Percentiles rank a stretch among this genome's conserved stretches.
These are phyloP conservation scores for Clonostachys rhizophaga DNA, from an alignment of 2,329 filamentous ascomycete genomes.

Conservation along the genomic window DNA sequence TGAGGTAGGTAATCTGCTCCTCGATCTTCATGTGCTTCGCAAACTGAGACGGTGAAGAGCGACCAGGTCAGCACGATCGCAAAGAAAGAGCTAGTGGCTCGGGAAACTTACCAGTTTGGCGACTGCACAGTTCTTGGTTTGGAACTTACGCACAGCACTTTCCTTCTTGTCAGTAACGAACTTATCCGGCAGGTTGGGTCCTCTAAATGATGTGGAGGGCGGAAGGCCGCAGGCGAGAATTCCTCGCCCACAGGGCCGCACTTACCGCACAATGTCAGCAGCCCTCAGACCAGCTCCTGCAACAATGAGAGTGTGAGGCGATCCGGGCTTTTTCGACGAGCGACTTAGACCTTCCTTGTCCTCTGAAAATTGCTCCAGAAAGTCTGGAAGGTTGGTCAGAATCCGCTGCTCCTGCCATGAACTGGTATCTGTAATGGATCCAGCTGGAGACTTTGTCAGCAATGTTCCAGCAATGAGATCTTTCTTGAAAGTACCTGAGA, in stretches of 20 bases:
- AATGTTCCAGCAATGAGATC: background rate
- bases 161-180: conserved; percentile 8
- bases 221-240: background rate
- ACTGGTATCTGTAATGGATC: conserved; percentile 74
- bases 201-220: background rate
- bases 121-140: conserved; percentile 71
- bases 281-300: conserved; percentile 79
- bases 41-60: conserved; percentile 45
- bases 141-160: conserved; percentile 71
- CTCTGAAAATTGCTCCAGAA: conserved; percentile 64
- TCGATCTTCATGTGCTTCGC: conserved; percentile 97
- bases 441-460: conserved; percentile 42
- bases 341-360: conserved; percentile 56
- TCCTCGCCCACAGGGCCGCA: background rate
- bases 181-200: background rate
- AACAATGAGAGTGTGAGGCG: conserved; percentile 86
- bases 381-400: conserved; percentile 70
- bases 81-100: background rate
- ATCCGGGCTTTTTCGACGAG: conserved; percentile 63
- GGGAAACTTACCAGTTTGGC: conserved; percentile 64
- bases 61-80: conserved; percentile 4
- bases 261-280: conserved; percentile 73
- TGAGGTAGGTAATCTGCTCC: conserved; percentile 75
- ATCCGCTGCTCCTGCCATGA: conserved; percentile 63
- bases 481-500: conserved; percentile 55